Base-by-base conservation (phyloP, 2,329 filamentous ascomycete genomes). In the Aspergillus ochraceus region DNA sequence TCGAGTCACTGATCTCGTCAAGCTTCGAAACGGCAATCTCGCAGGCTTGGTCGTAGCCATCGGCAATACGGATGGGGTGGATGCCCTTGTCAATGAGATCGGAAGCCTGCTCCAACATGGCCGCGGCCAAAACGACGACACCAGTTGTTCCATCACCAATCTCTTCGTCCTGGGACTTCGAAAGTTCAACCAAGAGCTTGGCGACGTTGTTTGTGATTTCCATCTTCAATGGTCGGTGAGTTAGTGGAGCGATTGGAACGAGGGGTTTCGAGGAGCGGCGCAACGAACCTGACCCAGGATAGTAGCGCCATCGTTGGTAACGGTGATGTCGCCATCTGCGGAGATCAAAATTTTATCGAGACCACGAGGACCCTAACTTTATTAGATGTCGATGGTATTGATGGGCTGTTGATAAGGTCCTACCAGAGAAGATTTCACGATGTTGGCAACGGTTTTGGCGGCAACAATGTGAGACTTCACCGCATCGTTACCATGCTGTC, bases 41-140 rank as follows among this genome's bases (percentile, higher is more conserved):
- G 75, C 96, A 99, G 59, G 95, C 95, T 72, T 96, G 88, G 76
- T 99, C 95, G 80, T 97, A 99, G 55, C 95, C 95, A 78, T 99
- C 95, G 66, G 96, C 96, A 80, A 99, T 98, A 70, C 96, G 86
- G 76, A 99, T 99, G 63, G 95, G 95, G 80, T 99, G 95, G 71
- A 99, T 99, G 75, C 95, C 96, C 86, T 99, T 99, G 85, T 99
- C 96, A 77, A 99, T 98, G 69, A 99, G 86, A 76, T 97, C 95
- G 64, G 94, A 92, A 19, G 95, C 95, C 81, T 98, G 94, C 80
- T 99, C 96, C 62, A 99, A 84, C 65, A 99, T 86, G 63, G 95
- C 93, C 65, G 94, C 95, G 14, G 95, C 95, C 68, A 99, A 82
- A 52, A 99, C 96, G 54, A 99, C 95, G 14, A 99, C 95, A 77